These are phyloP conservation scores for Naumovozyma castellii DNA, from an alignment of 805 yeast genomes.

Conservation along the genomic window DNA sequence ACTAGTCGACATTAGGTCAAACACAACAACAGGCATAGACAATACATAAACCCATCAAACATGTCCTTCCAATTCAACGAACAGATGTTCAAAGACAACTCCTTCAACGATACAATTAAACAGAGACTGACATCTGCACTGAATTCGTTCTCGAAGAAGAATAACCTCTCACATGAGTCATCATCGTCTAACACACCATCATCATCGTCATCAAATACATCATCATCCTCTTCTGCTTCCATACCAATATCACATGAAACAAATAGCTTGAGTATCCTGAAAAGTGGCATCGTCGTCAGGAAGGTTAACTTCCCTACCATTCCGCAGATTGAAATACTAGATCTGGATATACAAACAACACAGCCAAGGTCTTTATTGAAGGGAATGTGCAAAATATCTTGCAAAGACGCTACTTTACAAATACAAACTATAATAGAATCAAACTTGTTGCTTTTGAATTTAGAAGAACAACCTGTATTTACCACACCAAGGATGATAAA, in stretches of 20 bases:
- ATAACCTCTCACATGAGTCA: background rate
- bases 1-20: no score
- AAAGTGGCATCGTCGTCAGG: conserved; percentile 25
- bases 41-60: background rate
- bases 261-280: conserved; percentile 15
- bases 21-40: background rate
- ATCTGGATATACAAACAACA: conserved; percentile 22
- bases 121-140: conserved; percentile 22
- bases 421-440: conserved; percentile 30
- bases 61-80: conserved; percentile 29
- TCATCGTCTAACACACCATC: background rate
- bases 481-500: conserved; percentile 27
- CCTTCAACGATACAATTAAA: conserved; percentile 24
- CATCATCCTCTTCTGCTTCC: background rate
- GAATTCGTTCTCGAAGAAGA: conserved; percentile 4
- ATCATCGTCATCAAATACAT: background rate
- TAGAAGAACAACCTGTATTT: conserved; percentile 23
- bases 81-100: conserved; percentile 22
- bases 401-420: conserved; percentile 26
- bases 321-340: conserved; percentile 28
- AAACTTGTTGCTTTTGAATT: conserved; percentile 23
- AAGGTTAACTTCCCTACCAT: conserved; percentile 24
- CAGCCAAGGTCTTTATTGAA: conserved; percentile 28
- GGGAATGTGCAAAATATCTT: conserved; percentile 28
- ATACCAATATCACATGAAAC: conserved; percentile 2